A percentile compares a stretch with the other conserved stretches of the same genome.
These are phyloP conservation scores for Nitzschia sp. DNA, from an alignment of 108 stramenopile species.

Conservation along the genomic window DNA sequence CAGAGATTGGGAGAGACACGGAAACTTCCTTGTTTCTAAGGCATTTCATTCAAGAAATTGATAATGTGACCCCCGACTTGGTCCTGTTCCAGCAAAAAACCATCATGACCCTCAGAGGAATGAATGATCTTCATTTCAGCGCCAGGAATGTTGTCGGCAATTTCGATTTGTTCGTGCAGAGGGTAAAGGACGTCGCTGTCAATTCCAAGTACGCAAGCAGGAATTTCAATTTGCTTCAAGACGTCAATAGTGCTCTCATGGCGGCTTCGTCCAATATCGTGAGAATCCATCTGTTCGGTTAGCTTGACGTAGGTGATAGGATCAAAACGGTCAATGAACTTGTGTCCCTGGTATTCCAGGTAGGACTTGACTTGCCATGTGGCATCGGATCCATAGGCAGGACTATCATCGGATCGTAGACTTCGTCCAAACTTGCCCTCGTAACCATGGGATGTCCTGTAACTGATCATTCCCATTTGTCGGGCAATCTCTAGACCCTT, in stretches of 20 bases:
- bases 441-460: conserved; percentile 84
- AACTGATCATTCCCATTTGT: conserved; percentile 91
- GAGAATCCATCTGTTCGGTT: conserved; percentile 93
- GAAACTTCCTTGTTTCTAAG: not conserved
- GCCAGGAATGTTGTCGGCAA: conserved; percentile 68
- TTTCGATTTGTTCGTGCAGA: conserved; percentile 80
- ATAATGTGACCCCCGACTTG: conserved; percentile 79
- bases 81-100: conserved; percentile 92
- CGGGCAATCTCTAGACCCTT: conserved; percentile 85
- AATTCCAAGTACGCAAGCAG: conserved; percentile 84
- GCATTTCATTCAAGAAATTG: conserved; percentile 53
- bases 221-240: conserved; percentile 64
- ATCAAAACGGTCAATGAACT: conserved; percentile 89
- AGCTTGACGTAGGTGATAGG: conserved; percentile 90
- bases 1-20: no score
- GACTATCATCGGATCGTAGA: conserved; percentile 34
- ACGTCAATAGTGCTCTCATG: conserved; percentile 57
- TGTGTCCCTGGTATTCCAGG: conserved; percentile 88
- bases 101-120: conserved; percentile 88
- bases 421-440: conserved; percentile 80
- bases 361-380: conserved; percentile 86
- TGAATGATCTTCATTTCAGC: conserved; percentile 74
- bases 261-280: conserved; percentile 79
- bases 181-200: conserved; percentile 90
- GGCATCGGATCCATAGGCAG: conserved; percentile 57